These are phyloP conservation scores for Oryza punctata DNA, from an alignment of 176 grass and related monocot genomes.

Conservation along the genomic window DNA sequence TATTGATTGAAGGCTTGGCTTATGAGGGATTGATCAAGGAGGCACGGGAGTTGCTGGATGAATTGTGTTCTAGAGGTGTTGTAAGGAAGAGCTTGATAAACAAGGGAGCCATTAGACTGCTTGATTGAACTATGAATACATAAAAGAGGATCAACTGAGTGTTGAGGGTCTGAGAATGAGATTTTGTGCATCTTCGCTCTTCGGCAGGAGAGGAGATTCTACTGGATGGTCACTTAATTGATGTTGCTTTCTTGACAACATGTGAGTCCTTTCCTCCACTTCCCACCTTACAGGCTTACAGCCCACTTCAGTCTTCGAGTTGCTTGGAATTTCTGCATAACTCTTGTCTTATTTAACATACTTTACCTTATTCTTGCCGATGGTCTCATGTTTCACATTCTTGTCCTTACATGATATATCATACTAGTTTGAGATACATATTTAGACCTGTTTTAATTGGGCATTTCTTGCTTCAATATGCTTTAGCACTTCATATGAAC, in stretches of 20 bases:
- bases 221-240: neutral
- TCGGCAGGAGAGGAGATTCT: constrained; percentile 3
- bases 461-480: neutral
- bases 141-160: constrained; percentile 15
- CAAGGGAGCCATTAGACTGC: constrained; percentile 38
- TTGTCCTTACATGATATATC: neutral
- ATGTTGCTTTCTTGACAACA: constrained; percentile 25
- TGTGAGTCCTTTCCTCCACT: constrained; percentile 26
- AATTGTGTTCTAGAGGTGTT: constrained; percentile 47
- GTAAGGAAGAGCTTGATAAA: constrained; percentile 38
- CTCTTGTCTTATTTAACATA: neutral
- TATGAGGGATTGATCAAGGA: constrained; percentile 50
- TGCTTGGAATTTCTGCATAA: neutral
- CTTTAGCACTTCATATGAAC: neutral
- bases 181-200: constrained; percentile 29
- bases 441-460: neutral
- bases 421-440: neutral
- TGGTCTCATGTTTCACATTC: neutral
- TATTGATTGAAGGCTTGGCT: constrained; percentile 64
- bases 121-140: constrained; percentile 33
- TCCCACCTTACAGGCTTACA: neutral
- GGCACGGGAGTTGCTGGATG: constrained; percentile 48
- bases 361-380: constrained; percentile 11
- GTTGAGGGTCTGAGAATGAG: neutral
- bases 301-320: neutral